Evolutionary conservation across 2,329 filamentous ascomycete genomes (phyloP), one percentile per base, ranked within the genome.

Genomic region (Claviceps sp.): DNA sequence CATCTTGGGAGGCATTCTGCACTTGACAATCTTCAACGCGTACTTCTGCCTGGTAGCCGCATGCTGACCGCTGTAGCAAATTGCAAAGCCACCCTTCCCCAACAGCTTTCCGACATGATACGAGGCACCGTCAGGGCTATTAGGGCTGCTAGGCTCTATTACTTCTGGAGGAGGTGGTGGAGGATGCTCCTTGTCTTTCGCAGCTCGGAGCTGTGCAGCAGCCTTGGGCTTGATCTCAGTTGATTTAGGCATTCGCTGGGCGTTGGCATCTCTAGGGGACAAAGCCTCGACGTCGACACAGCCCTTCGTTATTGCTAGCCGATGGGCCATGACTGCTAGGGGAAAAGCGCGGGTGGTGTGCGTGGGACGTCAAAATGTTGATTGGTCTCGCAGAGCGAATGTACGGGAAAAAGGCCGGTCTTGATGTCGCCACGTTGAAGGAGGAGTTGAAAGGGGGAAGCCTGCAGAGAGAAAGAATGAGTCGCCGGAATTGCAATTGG

Each of bases 11-110:
- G 85, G 84, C 86, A 90, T 90, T 63, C 84, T 80, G 61, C 84
- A 87, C 70, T 84, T 87, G 62, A 91, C 87, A 63, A 91, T 88
- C 72, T 91, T 91, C 60, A 91, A 73, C 45, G 87, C 87, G 63
- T 82, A 85, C 58, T 77, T 77, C 62, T 84, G 81, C 61, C 78
- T 84, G 5, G 79, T 79, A 11, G 82, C 79, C 50, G 80, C 72
- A 51, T 85, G 70, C 59, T 84, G 79, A 47, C 83, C 86, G 59
- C 82, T 79, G 63, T 90, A 86, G 70, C 86, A 90, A 55, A 90
- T 85, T 57, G 87, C 87, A 63, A 91, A 91, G 9, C 87, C 87
- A 47, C 87, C 87, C 68, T 88, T 90, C 26, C 87, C 87, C 53
- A 91, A 73, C 63, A 87, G 74, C 60, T 81, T 81, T 53, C 85